Base-by-base conservation (phyloP, 1,139 yeast genomes). In the Yamadazyma siamensis region DNA sequence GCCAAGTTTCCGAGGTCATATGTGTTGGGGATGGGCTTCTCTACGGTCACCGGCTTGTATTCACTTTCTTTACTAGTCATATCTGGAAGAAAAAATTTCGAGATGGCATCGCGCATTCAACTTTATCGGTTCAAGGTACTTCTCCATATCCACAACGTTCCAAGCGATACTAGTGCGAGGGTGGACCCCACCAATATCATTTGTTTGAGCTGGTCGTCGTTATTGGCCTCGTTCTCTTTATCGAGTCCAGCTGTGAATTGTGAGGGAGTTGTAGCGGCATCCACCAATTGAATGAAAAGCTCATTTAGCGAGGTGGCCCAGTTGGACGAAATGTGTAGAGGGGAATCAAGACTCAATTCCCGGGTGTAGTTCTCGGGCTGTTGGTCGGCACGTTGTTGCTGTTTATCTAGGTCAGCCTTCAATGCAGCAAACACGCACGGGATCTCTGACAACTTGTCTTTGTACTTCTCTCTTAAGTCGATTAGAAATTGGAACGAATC, bases 321-420 rank as follows among this genome's bases (percentile, higher is more conserved):
- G 11, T 80, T 73, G 1, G 94, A 84, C 0, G 95, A 85, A 1
- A 88, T 85, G 51, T 91, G 97, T 41, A 91, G 58, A 2, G 94
- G 91, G 1, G 88, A 78, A 22, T 61, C 59, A 30, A 84, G 54
- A 29, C 70, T 71, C 3, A 83, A 52, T 15, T 73, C 72, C 21
- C 87, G 65, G 0, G 96, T 81, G 49, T 82, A 88, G 25, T 76
- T 82, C 47, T 91, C 97, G 0, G 98, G 98, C 49, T 87, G 96
- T 5, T 73, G 64, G 34, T 78, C 86, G 19, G 84, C 77, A 19
- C 98, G 56, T 50, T 91, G 98, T 47, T 89, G 96, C 50, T 89
- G 97, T 43, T 94, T 80, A 54, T 91, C 98, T 26, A 88, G 65
- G 55, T 91, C 98, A 0, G 98, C 97, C 50, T 91, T 91, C 17